Percentiles rank a stretch among this genome's conserved stretches.
phyloP scores from a whole-genome alignment of 225 moss, liverwort and hornwort genomes.

The Ulota crispa region DNA sequence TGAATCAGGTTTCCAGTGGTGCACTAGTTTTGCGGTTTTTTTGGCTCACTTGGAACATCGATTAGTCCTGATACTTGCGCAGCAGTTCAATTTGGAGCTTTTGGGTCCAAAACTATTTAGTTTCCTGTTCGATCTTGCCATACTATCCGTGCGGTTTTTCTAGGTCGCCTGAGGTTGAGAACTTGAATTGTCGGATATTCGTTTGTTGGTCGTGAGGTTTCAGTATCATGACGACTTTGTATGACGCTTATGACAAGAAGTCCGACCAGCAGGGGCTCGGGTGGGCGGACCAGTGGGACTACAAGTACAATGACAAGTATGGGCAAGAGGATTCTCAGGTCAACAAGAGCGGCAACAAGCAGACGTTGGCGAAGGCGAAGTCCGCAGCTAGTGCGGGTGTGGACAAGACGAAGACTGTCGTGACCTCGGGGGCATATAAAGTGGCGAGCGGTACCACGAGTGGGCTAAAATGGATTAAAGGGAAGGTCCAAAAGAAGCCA shows the following conservation, averaged over 20 bases:
- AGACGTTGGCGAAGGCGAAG: constrained; percentile 51
- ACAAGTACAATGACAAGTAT: constrained; percentile 49
- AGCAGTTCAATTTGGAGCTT: background rate
- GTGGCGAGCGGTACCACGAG: constrained; percentile 47
- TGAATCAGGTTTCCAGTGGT: background rate
- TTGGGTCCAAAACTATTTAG: background rate
- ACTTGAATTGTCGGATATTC: background rate
- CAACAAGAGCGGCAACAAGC: constrained; percentile 25
- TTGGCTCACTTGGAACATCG: background rate
- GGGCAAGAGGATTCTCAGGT: constrained; percentile 15
- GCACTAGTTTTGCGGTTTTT: background rate
- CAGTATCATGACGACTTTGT: constrained; percentile 36
- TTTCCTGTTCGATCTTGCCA: background rate
- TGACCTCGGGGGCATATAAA: constrained; percentile 36
- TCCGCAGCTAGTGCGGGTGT: constrained; percentile 38
- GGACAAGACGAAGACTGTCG: constrained; percentile 52
- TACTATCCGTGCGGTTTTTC: background rate
- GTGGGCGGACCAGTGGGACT: constrained; percentile 70
- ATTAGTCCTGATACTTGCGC: background rate
- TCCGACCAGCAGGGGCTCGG: constrained; percentile 51
- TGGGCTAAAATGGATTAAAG: constrained; percentile 56
- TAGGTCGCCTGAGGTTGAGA: background rate
- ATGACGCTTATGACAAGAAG: constrained; percentile 51
- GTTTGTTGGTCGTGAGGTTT: background rate
- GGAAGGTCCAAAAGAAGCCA: constrained; percentile 58